Percentiles rank a stretch among this genome's conserved stretches.
phyloP scores from a whole-genome alignment of 495 filamentous ascomycete genomes.

The Clavariopsis aquatica region DNA sequence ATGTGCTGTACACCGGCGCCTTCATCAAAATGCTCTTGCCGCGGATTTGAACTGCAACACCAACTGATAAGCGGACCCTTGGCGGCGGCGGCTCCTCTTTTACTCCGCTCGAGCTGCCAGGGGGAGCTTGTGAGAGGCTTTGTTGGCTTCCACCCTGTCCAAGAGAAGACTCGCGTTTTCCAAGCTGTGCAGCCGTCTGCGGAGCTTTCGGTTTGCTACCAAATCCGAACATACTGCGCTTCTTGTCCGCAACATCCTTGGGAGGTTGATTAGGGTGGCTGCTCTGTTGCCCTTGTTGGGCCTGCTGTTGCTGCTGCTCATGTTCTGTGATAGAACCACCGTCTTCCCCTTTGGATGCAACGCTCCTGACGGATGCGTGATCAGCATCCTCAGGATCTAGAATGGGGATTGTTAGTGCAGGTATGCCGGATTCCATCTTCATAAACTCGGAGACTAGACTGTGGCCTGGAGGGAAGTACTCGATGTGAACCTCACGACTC shows the following conservation, averaged over 20 bases:
- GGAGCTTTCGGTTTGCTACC: conserved; percentile 36
- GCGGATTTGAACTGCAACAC: conserved; percentile 82
- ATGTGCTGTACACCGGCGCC: conserved; percentile 71
- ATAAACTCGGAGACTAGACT: conserved; percentile 68
- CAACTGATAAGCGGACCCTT: conserved; percentile 78
- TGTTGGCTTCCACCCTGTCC: conserved; percentile 39
- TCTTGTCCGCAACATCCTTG: conserved; percentile 39
- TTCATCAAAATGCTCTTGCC: conserved; percentile 81
- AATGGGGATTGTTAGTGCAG: conserved; percentile 62
- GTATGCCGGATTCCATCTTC: conserved; percentile 79
- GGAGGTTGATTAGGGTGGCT: background rate
- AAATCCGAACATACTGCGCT: conserved; percentile 42
- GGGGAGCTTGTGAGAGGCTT: conserved; percentile 35
- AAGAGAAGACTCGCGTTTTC: conserved; percentile 33
- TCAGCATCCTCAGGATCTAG: conserved; percentile 51
- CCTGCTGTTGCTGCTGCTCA: conserved; percentile 27
- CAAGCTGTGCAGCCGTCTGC: conserved; percentile 23
- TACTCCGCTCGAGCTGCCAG: conserved; percentile 40
- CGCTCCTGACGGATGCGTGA: conserved; percentile 45
- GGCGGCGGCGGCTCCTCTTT: conserved; percentile 48
- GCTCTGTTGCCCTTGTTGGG: background rate
- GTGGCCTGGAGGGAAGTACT: conserved; percentile 76
- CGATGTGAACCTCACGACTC: conserved; percentile 84
- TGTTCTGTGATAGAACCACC: conserved; percentile 27
- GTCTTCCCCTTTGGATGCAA: conserved; percentile 40